A percentile compares a stretch with the other conserved stretches of the same genome.
phyloP scores from a whole-genome alignment of 2,329 filamentous ascomycete genomes.

The Trichocomaceae sp. region DNA sequence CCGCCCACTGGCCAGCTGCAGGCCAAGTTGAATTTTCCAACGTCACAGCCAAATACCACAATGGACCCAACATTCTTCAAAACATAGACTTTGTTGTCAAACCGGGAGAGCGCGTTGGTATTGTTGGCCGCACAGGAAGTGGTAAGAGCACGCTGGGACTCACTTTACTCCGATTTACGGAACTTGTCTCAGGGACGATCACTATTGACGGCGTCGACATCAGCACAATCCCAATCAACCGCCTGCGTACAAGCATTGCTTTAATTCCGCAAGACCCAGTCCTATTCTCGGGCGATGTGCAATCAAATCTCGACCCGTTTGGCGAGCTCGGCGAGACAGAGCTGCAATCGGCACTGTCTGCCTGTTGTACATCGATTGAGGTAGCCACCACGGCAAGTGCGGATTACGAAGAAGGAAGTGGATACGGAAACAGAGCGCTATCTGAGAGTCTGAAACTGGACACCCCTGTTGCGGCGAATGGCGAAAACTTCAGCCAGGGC shows the following conservation, averaged over 20 bases:
- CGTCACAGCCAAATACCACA: constrained; percentile 21
- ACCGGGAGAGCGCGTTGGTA: constrained; percentile 23
- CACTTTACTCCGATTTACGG: constrained; percentile 50
- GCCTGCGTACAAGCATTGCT: constrained; percentile 49
- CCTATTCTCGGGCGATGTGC: constrained; percentile 53
- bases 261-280: constrained; percentile 56
- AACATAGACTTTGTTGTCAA: constrained; percentile 20
- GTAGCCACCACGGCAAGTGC: constrained; percentile 23
- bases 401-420: constrained; percentile 21
- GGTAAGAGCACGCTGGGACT: constrained; percentile 41
- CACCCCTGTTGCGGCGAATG: constrained; percentile 53
- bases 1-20: constrained; percentile 21
- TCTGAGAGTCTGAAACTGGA: constrained; percentile 34
- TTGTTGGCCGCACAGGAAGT: constrained; percentile 30
- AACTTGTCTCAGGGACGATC: constrained; percentile 46
- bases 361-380: constrained; percentile 19
- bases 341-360: constrained; percentile 19
- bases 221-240: constrained; percentile 45
- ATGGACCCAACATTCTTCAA: constrained; percentile 21
- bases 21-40: constrained; percentile 22
- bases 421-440: constrained; percentile 9
- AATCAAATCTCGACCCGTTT: constrained; percentile 55
- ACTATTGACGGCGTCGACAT: constrained; percentile 53
- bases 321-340: constrained; percentile 48
- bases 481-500: constrained; percentile 44